phyloP scores from a whole-genome alignment of 2,329 filamentous ascomycete species.

The Xylariaceae sp. region DNA sequence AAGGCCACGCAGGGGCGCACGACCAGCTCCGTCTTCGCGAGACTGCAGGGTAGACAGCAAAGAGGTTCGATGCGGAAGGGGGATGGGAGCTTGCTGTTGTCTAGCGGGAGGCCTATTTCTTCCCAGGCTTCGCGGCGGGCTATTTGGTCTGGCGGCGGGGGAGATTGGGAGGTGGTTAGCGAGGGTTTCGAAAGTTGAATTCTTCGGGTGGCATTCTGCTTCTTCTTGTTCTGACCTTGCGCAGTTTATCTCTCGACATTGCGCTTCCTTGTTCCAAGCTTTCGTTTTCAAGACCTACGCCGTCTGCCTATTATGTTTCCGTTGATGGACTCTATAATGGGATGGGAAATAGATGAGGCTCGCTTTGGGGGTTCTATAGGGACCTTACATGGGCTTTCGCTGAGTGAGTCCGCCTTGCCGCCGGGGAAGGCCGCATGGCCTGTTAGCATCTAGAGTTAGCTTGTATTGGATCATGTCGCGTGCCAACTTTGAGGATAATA shows the following conservation, averaged over 20 bases:
- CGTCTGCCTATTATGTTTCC: neutral
- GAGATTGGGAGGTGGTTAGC: neutral
- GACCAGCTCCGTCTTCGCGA: constrained; percentile 67
- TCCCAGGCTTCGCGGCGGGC: constrained; percentile 86
- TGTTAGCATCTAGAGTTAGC: constrained; percentile 12
- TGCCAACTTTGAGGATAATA: neutral
- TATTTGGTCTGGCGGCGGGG: constrained; percentile 58
- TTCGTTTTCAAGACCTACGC: neutral
- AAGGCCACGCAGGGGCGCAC: constrained; percentile 75
- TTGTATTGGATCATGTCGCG: neutral
- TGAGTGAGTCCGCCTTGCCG: constrained; percentile 58
- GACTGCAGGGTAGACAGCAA: constrained; percentile 71
- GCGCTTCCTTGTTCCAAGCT: neutral
- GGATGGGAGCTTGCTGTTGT: constrained; percentile 60
- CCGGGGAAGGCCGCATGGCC: constrained; percentile 81
- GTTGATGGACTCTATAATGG: neutral
- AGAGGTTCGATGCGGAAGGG: constrained; percentile 85
- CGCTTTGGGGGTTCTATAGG: neutral
- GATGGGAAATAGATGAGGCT: neutral
- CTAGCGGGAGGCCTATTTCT: constrained; percentile 81
- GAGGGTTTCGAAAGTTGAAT: neutral
- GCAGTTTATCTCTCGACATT: neutral
- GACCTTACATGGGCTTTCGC: constrained; percentile 56
- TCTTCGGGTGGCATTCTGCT: neutral
- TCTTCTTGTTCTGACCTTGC: neutral